Percentiles rank a stretch among this genome's conserved stretches.
These are phyloP conservation scores for Ambrosia artemisiifolia DNA, from an alignment of 129 eudicot species.

Conservation along the genomic window DNA sequence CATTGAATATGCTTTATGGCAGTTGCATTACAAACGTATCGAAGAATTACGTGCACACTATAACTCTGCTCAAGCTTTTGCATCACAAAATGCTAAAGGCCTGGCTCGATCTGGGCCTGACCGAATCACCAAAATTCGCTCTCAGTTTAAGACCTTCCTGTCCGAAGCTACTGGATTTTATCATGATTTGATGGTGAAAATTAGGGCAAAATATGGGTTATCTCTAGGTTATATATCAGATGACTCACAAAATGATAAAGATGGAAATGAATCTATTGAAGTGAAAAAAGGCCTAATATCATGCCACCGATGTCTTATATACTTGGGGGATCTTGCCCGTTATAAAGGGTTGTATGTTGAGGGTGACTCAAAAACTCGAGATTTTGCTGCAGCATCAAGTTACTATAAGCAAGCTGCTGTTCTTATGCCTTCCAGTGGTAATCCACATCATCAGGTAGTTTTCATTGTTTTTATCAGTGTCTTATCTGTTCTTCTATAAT, in stretches of 20 bases:
- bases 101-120: conserved; percentile 60
- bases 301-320: conserved; percentile 86
- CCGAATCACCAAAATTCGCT: conserved; percentile 68
- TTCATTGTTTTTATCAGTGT: neutral
- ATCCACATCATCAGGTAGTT: conserved; percentile 94
- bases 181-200: conserved; percentile 88
- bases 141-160: conserved; percentile 86
- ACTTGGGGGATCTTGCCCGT: conserved; percentile 95
- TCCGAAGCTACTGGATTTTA: conserved; percentile 97
- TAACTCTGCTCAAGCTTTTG: conserved; percentile 58
- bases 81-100: conserved; percentile 63
- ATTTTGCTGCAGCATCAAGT: conserved; percentile 80
- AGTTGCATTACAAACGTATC: conserved; percentile 80
- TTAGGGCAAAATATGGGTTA: conserved; percentile 84
- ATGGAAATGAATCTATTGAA: conserved; percentile 55
- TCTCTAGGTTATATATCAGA: conserved; percentile 60
- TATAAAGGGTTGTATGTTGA: conserved; percentile 96
- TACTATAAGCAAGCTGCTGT: conserved; percentile 86
- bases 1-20: conserved; percentile 90
- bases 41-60: conserved; percentile 76
- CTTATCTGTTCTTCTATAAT: neutral
- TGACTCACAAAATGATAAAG: conserved; percentile 53
- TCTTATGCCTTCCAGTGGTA: conserved; percentile 82
- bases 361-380: conserved; percentile 77
- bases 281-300: conserved; percentile 75